A percentile compares a stretch with the other conserved stretches of the same genome.
These are phyloP conservation scores for Axilococcus clingmanii DNA, from an alignment of 139 green algal genomes.

Conservation along the genomic window DNA sequence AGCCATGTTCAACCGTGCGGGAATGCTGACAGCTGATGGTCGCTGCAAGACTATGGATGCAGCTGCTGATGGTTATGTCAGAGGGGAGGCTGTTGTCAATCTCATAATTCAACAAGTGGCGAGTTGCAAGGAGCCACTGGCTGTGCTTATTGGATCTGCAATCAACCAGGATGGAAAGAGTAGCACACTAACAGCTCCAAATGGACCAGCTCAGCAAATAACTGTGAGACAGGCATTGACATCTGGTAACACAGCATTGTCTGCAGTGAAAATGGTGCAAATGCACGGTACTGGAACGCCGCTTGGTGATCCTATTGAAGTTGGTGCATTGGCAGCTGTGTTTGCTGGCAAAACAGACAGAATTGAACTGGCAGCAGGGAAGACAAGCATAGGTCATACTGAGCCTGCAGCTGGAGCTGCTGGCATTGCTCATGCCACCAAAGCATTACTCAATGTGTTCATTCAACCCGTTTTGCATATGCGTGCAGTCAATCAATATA, in stretches of 20 bases:
- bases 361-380: conserved; percentile 48
- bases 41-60: conserved; percentile 66
- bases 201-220: conserved; percentile 67
- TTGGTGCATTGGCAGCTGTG: conserved; percentile 38
- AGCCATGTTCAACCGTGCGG: conserved; percentile 32
- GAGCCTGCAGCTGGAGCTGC: conserved; percentile 61
- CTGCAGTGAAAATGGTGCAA: conserved; percentile 31
- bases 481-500: conserved; percentile 10
- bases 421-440: conserved; percentile 23
- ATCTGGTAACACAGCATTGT: not conserved
- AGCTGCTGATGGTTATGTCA: conserved; percentile 61
- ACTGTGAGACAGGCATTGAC: conserved; percentile 48
- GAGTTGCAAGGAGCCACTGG: not conserved
- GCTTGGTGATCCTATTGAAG: conserved; percentile 74
- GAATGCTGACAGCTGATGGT: conserved; percentile 60
- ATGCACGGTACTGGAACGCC: conserved; percentile 76
- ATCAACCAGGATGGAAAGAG: conserved; percentile 78
- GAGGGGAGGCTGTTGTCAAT: conserved; percentile 41
- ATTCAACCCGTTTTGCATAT: conserved; percentile 8
- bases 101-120: conserved; percentile 12
- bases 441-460: not conserved
- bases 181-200: conserved; percentile 70
- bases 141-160: conserved; percentile 29
- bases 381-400: conserved; percentile 58
- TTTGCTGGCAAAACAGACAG: conserved; percentile 13